Evolutionary conservation across 805 yeast species (phyloP), one percentile per base, ranked within the genome.

Genomic region (Lipomyces kockii): DNA sequence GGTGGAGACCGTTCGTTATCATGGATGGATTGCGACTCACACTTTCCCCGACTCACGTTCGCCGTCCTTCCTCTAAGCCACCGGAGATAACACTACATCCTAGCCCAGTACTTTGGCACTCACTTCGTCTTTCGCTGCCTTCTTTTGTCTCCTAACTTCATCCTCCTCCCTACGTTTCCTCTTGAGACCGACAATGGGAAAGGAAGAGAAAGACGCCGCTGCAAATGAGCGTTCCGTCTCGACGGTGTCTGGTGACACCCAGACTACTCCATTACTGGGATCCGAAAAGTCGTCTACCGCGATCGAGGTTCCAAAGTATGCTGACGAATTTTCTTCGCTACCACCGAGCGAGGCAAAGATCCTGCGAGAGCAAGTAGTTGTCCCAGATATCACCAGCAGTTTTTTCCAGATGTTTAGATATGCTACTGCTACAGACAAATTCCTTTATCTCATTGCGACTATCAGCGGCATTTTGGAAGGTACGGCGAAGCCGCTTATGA

Each of bases 401-500:
- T 72, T 76, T 64, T 65, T 72, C 56, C 75, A 79, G 0, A 71
- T 80, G 57, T 80, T 72, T 68, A 69, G 78, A 34, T 80, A 76
- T 71, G 81, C 80, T 61, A 83, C 53, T n/a, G 51, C 56, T 17
- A 7, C 35, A 35, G 75, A 73, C 35, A 58, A 59, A 14, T 39
- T 72, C 22, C 59, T 73, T 22, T 58, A 65, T 35, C 37, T 55
- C 17, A 71, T 81, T 17, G 84, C 79, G 7, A 71, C 77, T 9
- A 67, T 77, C 11, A 79, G 71, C 20, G 65, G 72, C 22, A 54
- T 67, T 17, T 67, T 64, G 32, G 71, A 71, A 51, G 75, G 75
- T 6, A 62, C 55, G 68, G 80, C 80, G 3, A 65, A 79, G 68
- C 83, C 83, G 1, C 73, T 80, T 71, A 80, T 80, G 74, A 79